Evolutionary conservation across 192 early-diverging fungal species (phyloP), one percentile per base, ranked within the genome.

Genomic region (Coemansia sp.): DNA sequence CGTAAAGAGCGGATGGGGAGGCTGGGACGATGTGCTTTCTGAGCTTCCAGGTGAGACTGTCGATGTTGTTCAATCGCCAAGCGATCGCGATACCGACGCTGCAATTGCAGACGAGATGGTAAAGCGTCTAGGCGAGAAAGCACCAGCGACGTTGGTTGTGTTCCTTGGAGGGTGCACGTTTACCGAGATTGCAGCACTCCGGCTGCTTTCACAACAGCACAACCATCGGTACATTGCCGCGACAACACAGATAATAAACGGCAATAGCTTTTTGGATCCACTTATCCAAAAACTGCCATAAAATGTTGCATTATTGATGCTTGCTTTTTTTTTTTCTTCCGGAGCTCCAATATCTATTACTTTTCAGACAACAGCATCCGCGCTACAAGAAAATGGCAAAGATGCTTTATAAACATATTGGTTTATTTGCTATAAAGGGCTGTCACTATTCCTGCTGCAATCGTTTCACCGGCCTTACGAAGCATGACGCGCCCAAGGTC

Each of bases 91-190:
- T 71, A 49, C 79, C 64, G 73, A 84, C 63, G 70, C 64, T 2
- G 35, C 59, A 29, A 51, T 45, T 16, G 63, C 63, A 2, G 72
- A 69, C 56, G 63, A 53, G 31, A 49, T 69, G 56, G 66, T 58
- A 25, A 60, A 74, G 63, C 82, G 82, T 31, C 82, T 84, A 26
- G 81, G 75, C 23, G 77, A 83, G 16, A 85, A 89, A 66, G 75
- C 84, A 34, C 78, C 83, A 13, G 84, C 88, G 15, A 96, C 95
- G 7, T 67, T 99, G 45, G 87, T 99, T 1, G 88, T 99, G 55
- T 99, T 97, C 70, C 79, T 99, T 12, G 96, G 96, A 37, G 96
- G 96, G 18, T 97, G 96, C 74, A 97, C 95, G 0, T 91, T 85
- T 33, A 92, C 96, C 4, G 96, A 99, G 80, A 87, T 97, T 20